Conservation (phyloP, 306 rosid genomes). For the Coriaria nepalensis region DNA sequence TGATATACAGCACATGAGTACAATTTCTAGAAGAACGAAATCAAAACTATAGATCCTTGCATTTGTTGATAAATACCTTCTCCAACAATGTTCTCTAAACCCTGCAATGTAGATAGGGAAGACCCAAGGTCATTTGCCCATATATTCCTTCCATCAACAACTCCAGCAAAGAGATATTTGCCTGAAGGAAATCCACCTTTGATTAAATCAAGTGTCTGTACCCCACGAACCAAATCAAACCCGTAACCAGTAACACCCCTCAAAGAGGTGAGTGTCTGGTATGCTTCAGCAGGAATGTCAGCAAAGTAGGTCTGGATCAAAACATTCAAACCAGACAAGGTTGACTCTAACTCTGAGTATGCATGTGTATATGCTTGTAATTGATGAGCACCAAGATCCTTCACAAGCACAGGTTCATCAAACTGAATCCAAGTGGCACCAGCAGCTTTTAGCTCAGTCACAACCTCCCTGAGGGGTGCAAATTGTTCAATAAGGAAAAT, state of each 20-base stretch:
- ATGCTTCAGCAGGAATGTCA: conserved; percentile 58
- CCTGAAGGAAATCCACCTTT: conserved; percentile 64
- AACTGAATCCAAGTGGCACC: conserved; percentile 82
- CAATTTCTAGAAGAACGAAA: conserved; percentile 10
- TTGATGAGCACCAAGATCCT: conserved; percentile 56
- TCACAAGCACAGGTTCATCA: conserved; percentile 73
- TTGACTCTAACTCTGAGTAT: conserved; percentile 50
- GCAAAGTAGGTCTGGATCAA: conserved; percentile 69
- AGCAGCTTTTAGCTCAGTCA: conserved; percentile 62
- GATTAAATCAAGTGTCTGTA: conserved; percentile 61
- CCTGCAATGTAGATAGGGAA: conserved; percentile 40
- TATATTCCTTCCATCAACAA: conserved; percentile 83
- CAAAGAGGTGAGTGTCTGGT: conserved; percentile 55
- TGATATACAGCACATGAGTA: conserved; percentile 1
- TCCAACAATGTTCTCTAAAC: conserved; percentile 51
- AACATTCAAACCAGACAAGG: conserved; percentile 57
- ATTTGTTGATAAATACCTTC: conserved; percentile 32
- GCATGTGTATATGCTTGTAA: conserved; percentile 52
- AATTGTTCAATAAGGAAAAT: background rate
- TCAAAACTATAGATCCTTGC: background rate
- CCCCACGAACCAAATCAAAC: conserved; percentile 75
- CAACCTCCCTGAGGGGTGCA: conserved; percentile 46
- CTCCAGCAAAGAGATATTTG: conserved; percentile 68
- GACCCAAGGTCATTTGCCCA: conserved; percentile 74
- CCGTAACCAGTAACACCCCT: conserved; percentile 66